These are phyloP conservation scores for Globisporangium nagaii DNA, from an alignment of 352 stramenopile species.

Conservation along the genomic window DNA sequence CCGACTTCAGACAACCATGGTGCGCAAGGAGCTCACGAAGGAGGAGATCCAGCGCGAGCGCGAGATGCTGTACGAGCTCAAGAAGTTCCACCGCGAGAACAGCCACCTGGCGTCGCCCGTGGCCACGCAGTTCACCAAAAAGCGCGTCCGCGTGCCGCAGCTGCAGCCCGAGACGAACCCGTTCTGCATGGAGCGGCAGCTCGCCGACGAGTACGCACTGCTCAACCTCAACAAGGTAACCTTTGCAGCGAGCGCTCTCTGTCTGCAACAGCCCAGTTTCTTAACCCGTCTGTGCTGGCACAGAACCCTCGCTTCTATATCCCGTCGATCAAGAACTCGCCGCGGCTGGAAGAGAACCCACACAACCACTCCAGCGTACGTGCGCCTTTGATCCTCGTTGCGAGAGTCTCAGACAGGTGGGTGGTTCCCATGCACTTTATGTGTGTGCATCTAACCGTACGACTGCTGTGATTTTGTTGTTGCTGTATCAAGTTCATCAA, in stretches of 20 bases:
- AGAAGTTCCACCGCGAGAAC: constrained; percentile 56
- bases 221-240: constrained; percentile 83
- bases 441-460: constrained; percentile 2
- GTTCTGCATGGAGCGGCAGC: constrained; percentile 65
- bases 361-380: constrained; percentile 74
- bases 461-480: constrained; percentile 2
- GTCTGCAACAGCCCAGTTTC: too few relatives aligned
- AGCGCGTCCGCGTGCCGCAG: constrained; percentile 50
- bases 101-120: constrained; percentile 24
- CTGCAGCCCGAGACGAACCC: constrained; percentile 60
- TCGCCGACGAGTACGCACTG: constrained; percentile 70
- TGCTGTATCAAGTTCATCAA: constrained; percentile 55
- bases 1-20: not conserved
- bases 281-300: not conserved
- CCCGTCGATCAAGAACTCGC: constrained; percentile 38
- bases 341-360: constrained; percentile 44
- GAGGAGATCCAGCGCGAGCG: constrained; percentile 35
- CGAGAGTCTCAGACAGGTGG: too few relatives aligned
- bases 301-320: constrained; percentile 77
- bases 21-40: constrained; percentile 1
- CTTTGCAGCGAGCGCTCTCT: too few relatives aligned
- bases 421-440: too few relatives aligned
- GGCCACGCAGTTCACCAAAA: constrained; percentile 51
- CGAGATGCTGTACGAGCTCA: constrained; percentile 69
- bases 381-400: too few relatives aligned